Evolutionary conservation across 1,284 basidiomycete genomes (phyloP), one percentile per base, ranked within the genome.

Genomic region (Omphalotus olearius): DNA sequence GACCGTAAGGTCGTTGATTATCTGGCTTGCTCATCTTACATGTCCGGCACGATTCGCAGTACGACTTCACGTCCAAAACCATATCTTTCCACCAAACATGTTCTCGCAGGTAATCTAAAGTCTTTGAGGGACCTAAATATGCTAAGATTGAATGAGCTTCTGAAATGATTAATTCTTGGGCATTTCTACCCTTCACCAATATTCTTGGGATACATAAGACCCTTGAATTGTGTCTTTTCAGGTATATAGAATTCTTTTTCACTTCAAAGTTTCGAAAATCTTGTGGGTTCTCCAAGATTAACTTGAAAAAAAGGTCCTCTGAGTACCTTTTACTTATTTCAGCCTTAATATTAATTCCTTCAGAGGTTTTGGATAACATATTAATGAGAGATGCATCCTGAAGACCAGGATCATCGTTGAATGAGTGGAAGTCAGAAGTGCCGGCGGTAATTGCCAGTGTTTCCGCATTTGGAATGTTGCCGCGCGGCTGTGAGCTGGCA

Each of bases 71-170:
- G 45, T 66, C 64, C 0, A 20, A 10, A 1, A 47, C 57, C 54
- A 66, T 59, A 3, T 56, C 41, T 37, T 63, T 61, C 65, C 66
- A 66, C 65, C 64, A 68, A 7, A 63, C 59, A 33, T 64, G 50
- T 18, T 54, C 47, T 6, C 62, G 51, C 0, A 68, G 33, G 44
- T 66, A 67, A 2, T 17, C 20, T 2, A 60, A 10, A 2, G 65
- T 67, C 46, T 66, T 67, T 2, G 44, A 23, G 10, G 48, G 13
- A 0, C 65, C 64, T 5, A 67, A 43, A 45, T 68, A 66, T 0
- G 62, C 66, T 0, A 68, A 55, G 0, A 66, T 38, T 0, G 62
- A 60, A 46, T 67, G 66, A 2, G 62, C 65, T 18, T 65, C 61
- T 1, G 54, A 51, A 14, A 66, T 66, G 0, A 66, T 20, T 11